A percentile compares a stretch with the other conserved stretches of the same genome.
These are phyloP conservation scores for Symbiodinium pilosum DNA, from an alignment of 73 alveolate genomes.

Conservation along the genomic window DNA sequence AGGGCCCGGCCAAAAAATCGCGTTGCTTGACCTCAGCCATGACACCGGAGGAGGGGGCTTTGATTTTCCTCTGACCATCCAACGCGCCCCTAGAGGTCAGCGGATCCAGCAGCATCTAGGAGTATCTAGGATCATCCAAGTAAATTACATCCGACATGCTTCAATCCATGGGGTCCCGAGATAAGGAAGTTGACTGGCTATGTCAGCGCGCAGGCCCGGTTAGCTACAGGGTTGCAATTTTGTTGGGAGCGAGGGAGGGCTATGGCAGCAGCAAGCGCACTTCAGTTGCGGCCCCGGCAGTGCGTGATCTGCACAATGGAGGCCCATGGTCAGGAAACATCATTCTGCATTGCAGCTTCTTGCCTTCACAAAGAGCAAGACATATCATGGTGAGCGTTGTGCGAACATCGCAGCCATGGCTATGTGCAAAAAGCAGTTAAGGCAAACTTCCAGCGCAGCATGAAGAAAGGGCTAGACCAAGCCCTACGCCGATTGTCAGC, in stretches of 20 bases:
- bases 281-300: too few species aligned
- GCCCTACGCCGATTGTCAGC: conserved; percentile 13
- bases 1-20: too few species aligned
- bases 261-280: too few species aligned
- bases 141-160: background rate
- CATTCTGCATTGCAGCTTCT: background rate
- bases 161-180: background rate
- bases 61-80: too few species aligned
- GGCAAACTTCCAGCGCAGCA: conserved; percentile 9
- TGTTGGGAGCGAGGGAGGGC: too few species aligned
- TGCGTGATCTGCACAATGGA: background rate
- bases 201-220: background rate
- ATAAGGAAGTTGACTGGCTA: background rate
- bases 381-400: background rate
- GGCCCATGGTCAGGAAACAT: background rate
- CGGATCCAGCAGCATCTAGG: too few species aligned
- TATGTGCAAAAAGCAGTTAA: background rate
- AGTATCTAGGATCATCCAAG: too few species aligned
- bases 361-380: background rate
- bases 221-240: background rate
- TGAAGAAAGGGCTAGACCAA: conserved; percentile 25
- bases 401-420: background rate
- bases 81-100: too few species aligned
- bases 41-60: too few species aligned
- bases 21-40: too few species aligned